Evolutionary conservation across 176 grass and related monocot species (phyloP), one percentile per base, ranked within the genome.

Genomic region (Musa troglodytarum): DNA sequence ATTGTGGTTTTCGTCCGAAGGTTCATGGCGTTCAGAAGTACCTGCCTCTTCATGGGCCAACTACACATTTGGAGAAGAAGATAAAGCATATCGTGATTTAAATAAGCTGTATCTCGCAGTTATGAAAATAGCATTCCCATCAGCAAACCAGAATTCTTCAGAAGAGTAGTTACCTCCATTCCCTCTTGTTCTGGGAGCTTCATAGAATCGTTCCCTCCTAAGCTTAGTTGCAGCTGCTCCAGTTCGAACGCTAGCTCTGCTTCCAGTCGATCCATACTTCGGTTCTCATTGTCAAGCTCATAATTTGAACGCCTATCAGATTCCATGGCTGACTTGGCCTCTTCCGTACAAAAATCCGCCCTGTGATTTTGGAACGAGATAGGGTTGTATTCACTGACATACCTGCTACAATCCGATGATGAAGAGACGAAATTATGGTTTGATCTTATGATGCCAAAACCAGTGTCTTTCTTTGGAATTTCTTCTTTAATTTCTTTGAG

Each of bases 401-500:
- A 12, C n/a, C 29, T 19, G 53, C 19, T 28, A 43, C 54, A 63
- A 80, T 73, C 69, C 53, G 69, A 72, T 77, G 20, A 52, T 53
- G 34, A 50, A 72, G 69, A 73, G 20, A 8, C 34, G 13, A 50
- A 11, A 52, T 64, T 29, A 22, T 63, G 34, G 26, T 21, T n/a
- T 34, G 20, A 28, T 56, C n/a, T 43, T 19, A 23, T 24, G 29
- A 53, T 3, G 43, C 43, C 10, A 52, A 4, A 25, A 11, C 24
- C 14, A 8, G 26, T 34, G 20, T 52, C 29, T 53, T 61, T 80
- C 29, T 17, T 77, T 71, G 10, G 8, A 50, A 63, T 58, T 56
- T 88, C 78, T 55, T 77, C 78, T n/a, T 73, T 80, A 66, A 84
- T 78, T 57, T 86, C 79, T 29, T 51, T 51, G 15, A 92, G 81